phyloP scores from a whole-genome alignment of 2,329 filamentous ascomycete genomes.

The Pseudocercospora cruenta region DNA sequence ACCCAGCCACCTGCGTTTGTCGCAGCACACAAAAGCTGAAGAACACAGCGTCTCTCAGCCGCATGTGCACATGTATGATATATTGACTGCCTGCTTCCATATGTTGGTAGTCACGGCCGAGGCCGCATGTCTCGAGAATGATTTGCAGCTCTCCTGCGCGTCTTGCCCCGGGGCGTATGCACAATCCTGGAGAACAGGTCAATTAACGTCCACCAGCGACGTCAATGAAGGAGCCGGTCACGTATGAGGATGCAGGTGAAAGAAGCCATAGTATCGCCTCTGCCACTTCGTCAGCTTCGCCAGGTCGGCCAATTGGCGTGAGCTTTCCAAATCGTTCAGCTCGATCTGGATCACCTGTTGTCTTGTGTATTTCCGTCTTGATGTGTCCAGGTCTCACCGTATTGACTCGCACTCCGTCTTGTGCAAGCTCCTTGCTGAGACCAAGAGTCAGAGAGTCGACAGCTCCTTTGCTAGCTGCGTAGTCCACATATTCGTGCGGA shows the following conservation, averaged over 20 bases:
- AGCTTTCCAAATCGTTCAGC: conserved; percentile 29
- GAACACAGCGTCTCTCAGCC: neutral
- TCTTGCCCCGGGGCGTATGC: neutral
- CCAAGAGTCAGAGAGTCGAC: conserved; percentile 34
- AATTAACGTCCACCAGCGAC: conserved; percentile 28
- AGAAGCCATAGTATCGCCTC: conserved; percentile 36
- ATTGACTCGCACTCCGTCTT: conserved; percentile 32
- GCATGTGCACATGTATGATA: neutral
- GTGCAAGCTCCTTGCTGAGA: conserved; percentile 34
- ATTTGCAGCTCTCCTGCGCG: neutral
- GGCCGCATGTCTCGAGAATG: neutral
- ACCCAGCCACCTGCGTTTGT: neutral
- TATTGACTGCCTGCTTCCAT: neutral
- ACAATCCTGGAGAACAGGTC: neutral
- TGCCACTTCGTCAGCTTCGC: conserved; percentile 34
- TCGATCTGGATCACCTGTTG: conserved; percentile 30
- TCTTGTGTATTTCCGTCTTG: conserved; percentile 34
- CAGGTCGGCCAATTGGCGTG: conserved; percentile 32
- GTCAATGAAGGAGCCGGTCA: conserved; percentile 29
- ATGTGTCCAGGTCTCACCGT: conserved; percentile 34
- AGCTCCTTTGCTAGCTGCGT: conserved; percentile 36
- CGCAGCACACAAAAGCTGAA: neutral
- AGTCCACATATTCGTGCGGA: conserved; percentile 35
- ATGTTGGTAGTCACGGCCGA: too few relatives aligned
- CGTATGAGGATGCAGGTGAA: conserved; percentile 26